Conservation (phyloP, 2,329 filamentous ascomycete genomes). For the Fusarium musae region DNA sequence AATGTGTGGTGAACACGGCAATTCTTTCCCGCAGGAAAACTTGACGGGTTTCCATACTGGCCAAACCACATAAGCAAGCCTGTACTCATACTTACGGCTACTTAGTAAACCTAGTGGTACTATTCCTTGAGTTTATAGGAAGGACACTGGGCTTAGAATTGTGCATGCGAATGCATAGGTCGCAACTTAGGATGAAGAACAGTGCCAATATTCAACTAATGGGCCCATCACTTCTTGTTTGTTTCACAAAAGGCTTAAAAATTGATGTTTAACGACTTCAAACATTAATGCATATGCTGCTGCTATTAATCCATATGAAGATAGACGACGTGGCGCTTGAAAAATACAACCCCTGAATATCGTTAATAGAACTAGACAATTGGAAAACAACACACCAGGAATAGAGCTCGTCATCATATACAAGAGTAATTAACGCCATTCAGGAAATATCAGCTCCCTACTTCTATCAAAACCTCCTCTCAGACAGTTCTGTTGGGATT, state of each 20-base stretch:
- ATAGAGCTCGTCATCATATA: too few species aligned
- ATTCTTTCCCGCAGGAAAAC: conserved; percentile 7
- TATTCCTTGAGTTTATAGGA: background rate
- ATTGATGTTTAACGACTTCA: rapidly evolving
- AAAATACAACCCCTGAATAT: background rate
- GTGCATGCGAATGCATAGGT: background rate
- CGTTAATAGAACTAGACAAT: background rate
- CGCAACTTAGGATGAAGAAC: background rate
- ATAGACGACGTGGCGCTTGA: background rate
- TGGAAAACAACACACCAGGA: background rate
- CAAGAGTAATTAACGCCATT: background rate
- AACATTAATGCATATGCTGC: rapidly evolving
- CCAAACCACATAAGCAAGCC: background rate
- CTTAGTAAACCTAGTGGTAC: too few species aligned
- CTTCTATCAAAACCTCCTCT: background rate
- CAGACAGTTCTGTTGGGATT: conserved; percentile 5
- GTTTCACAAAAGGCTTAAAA: background rate
- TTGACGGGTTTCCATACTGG: background rate
- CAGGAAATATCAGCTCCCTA: background rate
- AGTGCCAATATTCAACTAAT: too few species aligned
- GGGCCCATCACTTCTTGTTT: background rate
- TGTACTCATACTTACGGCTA: background rate
- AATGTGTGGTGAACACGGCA: conserved; percentile 43
- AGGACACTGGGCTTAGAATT: background rate
- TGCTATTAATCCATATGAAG: background rate